These are phyloP conservation scores for Aspergillus quadricinctus DNA, from an alignment of 2,329 filamentous ascomycete genomes.

Conservation along the genomic window DNA sequence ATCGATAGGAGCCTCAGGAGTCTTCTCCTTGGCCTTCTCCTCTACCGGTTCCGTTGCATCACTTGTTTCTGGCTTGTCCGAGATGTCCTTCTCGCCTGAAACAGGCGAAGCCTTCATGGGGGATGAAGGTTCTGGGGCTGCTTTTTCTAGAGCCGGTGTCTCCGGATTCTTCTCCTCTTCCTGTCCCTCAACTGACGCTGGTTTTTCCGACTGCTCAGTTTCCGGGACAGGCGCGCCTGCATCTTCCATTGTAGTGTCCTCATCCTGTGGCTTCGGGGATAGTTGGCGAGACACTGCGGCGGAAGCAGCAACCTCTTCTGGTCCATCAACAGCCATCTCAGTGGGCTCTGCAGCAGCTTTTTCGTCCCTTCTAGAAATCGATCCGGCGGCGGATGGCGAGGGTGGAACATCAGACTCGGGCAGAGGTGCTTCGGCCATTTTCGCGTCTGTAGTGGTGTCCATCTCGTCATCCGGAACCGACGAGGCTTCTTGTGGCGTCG, in stretches of 20 bases:
- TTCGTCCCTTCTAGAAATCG: conserved; percentile 28
- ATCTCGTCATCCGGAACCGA: conserved; percentile 43
- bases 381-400: conserved; percentile 28
- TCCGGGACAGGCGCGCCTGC: conserved; percentile 19
- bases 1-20: conserved; percentile 13
- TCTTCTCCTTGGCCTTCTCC: conserved; percentile 11
- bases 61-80: not conserved
- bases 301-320: conserved; percentile 24
- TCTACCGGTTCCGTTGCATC: conserved; percentile 10
- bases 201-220: conserved; percentile 16
- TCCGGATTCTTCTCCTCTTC: conserved; percentile 24
- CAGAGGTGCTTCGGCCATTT: conserved; percentile 40
- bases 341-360: conserved; percentile 29
- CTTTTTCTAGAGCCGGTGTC: conserved; percentile 15
- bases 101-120: conserved; percentile 17
- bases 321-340: conserved; percentile 27
- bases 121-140: conserved; percentile 14
- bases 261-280: conserved; percentile 28
- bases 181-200: conserved; percentile 12
- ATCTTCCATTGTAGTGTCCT: conserved; percentile 40
- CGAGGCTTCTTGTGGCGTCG: conserved; percentile 42
- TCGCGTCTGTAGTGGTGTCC: conserved; percentile 32
- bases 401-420: conserved; percentile 30
- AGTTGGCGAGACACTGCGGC: conserved; percentile 27
- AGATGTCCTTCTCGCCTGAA: conserved; percentile 13